Evolutionary conservation across 2,329 filamentous ascomycete species (phyloP).

Genomic region (Fusarium globosum): DNA sequence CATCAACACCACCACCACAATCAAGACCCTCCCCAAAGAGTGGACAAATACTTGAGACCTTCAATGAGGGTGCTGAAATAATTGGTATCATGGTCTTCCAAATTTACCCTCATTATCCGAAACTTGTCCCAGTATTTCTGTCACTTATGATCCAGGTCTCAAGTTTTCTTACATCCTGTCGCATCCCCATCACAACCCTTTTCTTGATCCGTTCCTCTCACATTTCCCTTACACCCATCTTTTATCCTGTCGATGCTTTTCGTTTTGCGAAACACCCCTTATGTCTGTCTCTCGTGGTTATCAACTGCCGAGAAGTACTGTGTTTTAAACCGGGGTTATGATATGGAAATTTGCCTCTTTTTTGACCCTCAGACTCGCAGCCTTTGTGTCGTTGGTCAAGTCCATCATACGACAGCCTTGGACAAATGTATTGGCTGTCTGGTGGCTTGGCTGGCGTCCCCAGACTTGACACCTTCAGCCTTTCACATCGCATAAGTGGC

Average conservation of each 20-base stretch:
- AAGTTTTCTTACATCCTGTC: background rate
- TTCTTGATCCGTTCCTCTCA: constrained; percentile 35
- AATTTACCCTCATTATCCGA: background rate
- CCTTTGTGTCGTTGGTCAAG: constrained; percentile 8
- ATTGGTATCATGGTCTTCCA: background rate
- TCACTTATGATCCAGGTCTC: background rate
- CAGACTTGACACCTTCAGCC: constrained; percentile 31
- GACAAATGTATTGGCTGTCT: constrained; percentile 16
- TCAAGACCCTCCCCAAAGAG: constrained; percentile 23
- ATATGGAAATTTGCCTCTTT: background rate
- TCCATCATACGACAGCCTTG: constrained; percentile 14
- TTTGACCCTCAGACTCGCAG: background rate
- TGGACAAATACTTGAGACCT: background rate
- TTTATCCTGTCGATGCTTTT: constrained; percentile 3
- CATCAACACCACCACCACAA: constrained; percentile 38
- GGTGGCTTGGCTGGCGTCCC: constrained; percentile 40
- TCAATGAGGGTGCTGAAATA: background rate
- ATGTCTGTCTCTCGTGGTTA: constrained; percentile 25
- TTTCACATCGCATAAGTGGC: constrained; percentile 34
- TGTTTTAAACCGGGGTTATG: background rate
- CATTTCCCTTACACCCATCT: constrained; percentile 31
- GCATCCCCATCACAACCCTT: constrained; percentile 23
- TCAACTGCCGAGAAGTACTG: constrained; percentile 35
- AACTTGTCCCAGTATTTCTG: background rate
- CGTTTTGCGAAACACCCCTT: constrained; percentile 17